Base-by-base conservation (phyloP, 352 stramenopile species). In the Blastocystis sp. region DNA sequence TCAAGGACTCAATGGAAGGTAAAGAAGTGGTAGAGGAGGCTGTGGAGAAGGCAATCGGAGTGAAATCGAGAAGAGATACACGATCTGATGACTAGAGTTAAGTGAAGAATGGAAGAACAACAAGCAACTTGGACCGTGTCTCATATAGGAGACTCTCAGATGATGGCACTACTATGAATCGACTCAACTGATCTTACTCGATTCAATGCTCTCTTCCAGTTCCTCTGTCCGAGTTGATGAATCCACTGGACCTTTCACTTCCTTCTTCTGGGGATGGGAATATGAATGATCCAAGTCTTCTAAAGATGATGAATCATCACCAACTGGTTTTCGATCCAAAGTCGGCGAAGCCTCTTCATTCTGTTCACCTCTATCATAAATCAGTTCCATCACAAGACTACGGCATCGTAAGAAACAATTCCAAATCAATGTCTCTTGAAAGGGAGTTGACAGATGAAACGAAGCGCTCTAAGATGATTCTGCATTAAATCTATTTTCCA, bases 91-190 rank as follows among this genome's bases (percentile, higher is more conserved):
- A 77, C 64, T 77, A 77, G 4, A 77, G 17, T 3, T 56, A n/a
- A 51, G 15, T 17, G 11, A 57, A 22, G 40, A 19, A 77, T 2
- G 11, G 54, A 40, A 35, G 11, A 22, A 51, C 11, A 24, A 77
- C 64, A 5, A 77, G 64, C 17, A 77, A 30, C 30, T 77, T 77
- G 64, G 64, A 77, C 22, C 64, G 30, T 22, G 64, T 56, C 30
- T 77, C 64, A 42, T 77, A 77, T 9, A 77, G 22, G 7, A 77
- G 30, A 56, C 64, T 77, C 64, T 77, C 64, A 3, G 64, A 77
- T 13, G 64, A 77, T n/a, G 64, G 64, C 64, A 77, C 64, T 77
- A 77, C 19, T 11, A 17, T 51, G n/a, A 48, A 53, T 22, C n/a
- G 7, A 19, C 19, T n/a, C 6, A n/a, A 13, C 33, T 17, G 54